Conservation (phyloP, 2,329 filamentous ascomycete genomes). For the Aspergillus fischeri region DNA sequence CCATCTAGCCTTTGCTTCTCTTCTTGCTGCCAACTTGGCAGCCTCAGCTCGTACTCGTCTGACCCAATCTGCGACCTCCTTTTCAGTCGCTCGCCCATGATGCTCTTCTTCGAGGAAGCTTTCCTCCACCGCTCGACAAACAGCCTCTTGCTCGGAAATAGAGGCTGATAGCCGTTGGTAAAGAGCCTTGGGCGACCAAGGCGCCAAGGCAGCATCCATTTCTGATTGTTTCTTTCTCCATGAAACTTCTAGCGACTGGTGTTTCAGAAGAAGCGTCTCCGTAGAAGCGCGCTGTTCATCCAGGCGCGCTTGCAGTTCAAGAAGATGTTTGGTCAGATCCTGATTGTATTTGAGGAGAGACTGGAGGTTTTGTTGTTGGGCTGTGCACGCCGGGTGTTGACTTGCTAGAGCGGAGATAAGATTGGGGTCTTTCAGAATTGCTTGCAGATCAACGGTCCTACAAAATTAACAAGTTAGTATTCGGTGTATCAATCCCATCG, state of each 20-base stretch:
- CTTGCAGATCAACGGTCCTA: constrained; percentile 56
- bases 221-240: constrained; percentile 86
- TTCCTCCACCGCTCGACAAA: constrained; percentile 82
- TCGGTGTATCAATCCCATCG: neutral
- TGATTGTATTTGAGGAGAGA: constrained; percentile 67
- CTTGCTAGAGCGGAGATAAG: constrained; percentile 74
- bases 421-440: constrained; percentile 66
- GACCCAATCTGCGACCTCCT: constrained; percentile 83
- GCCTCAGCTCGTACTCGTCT: constrained; percentile 74
- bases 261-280: constrained; percentile 75
- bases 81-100: constrained; percentile 61
- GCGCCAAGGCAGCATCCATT: constrained; percentile 78
- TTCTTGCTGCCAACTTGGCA: constrained; percentile 71
- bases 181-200: constrained; percentile 80
- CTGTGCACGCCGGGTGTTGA: constrained; percentile 66
- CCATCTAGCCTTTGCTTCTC: constrained; percentile 88
- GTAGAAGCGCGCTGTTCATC: constrained; percentile 58
- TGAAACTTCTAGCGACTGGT: constrained; percentile 84
- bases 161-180: constrained; percentile 76
- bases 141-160: constrained; percentile 74
- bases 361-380: constrained; percentile 62
- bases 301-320: constrained; percentile 46
- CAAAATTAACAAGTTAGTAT: constrained; percentile 8
- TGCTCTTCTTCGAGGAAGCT: constrained; percentile 73
- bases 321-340: constrained; percentile 54